Percentiles rank a stretch among this genome's conserved stretches.
These are phyloP conservation scores for Pichia sp. DNA, from an alignment of 1,139 yeast genomes.

Conservation along the genomic window DNA sequence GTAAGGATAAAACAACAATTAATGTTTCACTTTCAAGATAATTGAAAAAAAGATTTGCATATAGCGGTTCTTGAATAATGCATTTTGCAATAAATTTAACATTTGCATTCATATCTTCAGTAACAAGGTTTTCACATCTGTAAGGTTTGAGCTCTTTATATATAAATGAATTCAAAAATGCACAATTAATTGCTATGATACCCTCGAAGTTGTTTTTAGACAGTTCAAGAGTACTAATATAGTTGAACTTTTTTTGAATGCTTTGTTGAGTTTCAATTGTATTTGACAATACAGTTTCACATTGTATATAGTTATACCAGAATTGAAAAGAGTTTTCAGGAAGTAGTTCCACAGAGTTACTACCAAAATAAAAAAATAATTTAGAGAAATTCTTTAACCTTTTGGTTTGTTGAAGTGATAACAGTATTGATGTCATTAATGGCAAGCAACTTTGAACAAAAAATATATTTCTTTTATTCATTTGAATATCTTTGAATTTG, in stretches of 20 bases:
- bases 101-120: neutral
- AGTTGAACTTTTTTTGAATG: neutral
- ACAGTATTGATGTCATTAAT: conserved; percentile 9
- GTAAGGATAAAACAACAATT: conserved; percentile 19
- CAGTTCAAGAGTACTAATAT: neutral
- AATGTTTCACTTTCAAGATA: conserved; percentile 17
- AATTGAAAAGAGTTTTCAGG: neutral
- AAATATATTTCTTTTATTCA: neutral
- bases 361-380: conserved; percentile 24
- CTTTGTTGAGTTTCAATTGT: neutral
- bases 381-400: conserved; percentile 20
- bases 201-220: neutral
- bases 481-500: conserved; percentile 2
- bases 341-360: conserved; percentile 9
- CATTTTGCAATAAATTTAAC: conserved; percentile 2
- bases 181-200: neutral
- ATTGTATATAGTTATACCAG: conserved; percentile 4
- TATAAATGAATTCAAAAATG: neutral
- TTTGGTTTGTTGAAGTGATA: neutral
- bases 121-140: neutral
- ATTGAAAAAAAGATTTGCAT: conserved; percentile 2
- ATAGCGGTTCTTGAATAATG: neutral
- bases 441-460: neutral
- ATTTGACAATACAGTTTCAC: neutral
- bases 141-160: neutral